Base-by-base conservation (phyloP, 495 filamentous ascomycete genomes). In the Lophiotrema nucula region DNA sequence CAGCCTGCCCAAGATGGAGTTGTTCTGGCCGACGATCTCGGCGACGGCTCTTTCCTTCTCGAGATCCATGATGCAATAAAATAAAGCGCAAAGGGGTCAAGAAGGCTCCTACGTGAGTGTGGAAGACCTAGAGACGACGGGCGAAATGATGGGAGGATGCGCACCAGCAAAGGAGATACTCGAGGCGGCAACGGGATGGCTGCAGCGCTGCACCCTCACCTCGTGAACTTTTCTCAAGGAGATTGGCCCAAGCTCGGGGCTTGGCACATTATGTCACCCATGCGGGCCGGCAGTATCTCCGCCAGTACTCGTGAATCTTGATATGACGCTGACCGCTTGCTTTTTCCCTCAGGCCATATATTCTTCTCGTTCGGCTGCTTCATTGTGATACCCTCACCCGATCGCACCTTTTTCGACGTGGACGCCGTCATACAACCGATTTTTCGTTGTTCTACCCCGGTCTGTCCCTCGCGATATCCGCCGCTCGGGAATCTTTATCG, bases 1-100 rank as follows among this genome's bases (percentile, higher is more conserved):
- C 58, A 96, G 67, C 48, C 83, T 77, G 47, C 80, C 75, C 55
- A 81, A 76, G 41, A 92, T 73, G 49, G 88, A 79, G 68, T 95
- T 47, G 23, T 10, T 96, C 55, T 85, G 80, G 59, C 77, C 81
- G 41, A 95, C 66, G 69, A 89, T 4, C n/a, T 56, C 84, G 47
- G 79, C 82, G 48, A 89, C 71, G 16, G 85, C 65, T 18, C 47
- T n/a, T 21, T 61, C 38, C 41, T 60, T 60, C 25, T 53, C 48
- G 58, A 54, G 31, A 48, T 66, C 63, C 63, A 66, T 61, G 52
- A 21, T 42, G 56, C 44, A 21, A 13, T 16, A 38, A 24, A 13
- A 21, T 21, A 13, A 43, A 15, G 25, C 11, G 8, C 8, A 53
- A 3, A 38, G 2, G 4, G 38, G 43, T 21, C 10, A 3, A 31